A percentile compares a stretch with the other conserved stretches of the same genome.
These are phyloP conservation scores for Elongisporangium undulatum DNA, from an alignment of 352 stramenopile genomes.

Conservation along the genomic window DNA sequence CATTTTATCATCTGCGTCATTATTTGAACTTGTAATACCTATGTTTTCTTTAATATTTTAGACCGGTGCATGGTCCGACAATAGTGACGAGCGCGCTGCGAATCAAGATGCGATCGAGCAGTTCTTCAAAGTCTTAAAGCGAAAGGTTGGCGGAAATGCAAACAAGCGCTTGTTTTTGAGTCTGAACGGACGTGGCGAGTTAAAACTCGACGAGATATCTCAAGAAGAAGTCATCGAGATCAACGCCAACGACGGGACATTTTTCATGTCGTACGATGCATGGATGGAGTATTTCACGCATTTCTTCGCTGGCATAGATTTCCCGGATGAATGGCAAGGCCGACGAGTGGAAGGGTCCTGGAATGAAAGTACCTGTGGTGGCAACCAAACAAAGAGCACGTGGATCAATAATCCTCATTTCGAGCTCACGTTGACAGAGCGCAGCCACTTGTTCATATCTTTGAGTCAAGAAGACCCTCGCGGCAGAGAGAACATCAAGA, in stretches of 20 bases:
- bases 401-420: constrained; percentile 88
- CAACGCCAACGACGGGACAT: constrained; percentile 87
- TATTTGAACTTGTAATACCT: neutral
- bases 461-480: constrained; percentile 80
- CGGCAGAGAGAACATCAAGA: constrained; percentile 61
- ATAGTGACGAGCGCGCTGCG: constrained; percentile 56
- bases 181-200: constrained; percentile 41
- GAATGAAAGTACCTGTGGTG: constrained; percentile 72
- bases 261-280: constrained; percentile 90
- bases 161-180: constrained; percentile 64
- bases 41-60: constrained; percentile 12
- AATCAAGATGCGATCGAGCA: constrained; percentile 81
- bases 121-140: constrained; percentile 71
- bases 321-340: constrained; percentile 84
- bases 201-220: constrained; percentile 52
- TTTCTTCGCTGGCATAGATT: constrained; percentile 90
- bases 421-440: constrained; percentile 59
- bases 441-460: constrained; percentile 62
- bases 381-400: constrained; percentile 79
- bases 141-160: constrained; percentile 56
- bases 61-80: constrained; percentile 84
- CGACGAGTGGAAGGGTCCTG: constrained; percentile 70
- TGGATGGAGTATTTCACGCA: constrained; percentile 89
- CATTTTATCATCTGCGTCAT: no score
- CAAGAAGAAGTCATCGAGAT: constrained; percentile 77